Evolutionary conservation across 805 yeast species (phyloP), one percentile per base, ranked within the genome.

Genomic region (Maudiozyma barnettii): DNA sequence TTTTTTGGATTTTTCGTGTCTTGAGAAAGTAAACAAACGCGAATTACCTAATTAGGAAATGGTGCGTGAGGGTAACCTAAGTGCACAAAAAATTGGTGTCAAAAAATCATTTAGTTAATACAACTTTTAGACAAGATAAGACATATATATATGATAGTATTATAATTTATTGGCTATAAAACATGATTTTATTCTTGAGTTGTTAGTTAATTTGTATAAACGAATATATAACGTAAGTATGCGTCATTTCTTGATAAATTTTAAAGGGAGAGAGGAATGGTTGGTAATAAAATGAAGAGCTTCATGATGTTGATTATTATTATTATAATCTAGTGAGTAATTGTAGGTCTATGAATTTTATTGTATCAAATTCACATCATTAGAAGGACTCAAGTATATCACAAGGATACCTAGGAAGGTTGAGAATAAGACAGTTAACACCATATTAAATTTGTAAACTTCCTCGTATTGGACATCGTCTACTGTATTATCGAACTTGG

Each of bases 401-500:
- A 44, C 29, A 6, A 38, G 16, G 12, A 31, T 13, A 31, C 39
- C 38, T 31, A 44, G 23, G 18, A 49, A 46, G 4, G 57, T 41
- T 18, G 63, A 55, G 35, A 57, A 31, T 8, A 57, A 35, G 38
- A 55, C 50, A 8, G 61, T 50, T 14, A 54, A 45, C 31, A 56
- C 47, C 47, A 62, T 51, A 46, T 57, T 57, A 48, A 61, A 61
- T 26, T 54, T 57, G 45, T 49, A 53, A 21, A 59, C 55, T 51
- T 63, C 67, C 19, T 59, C 58, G 40, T 51, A 51, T 39, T 44
- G 39, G 13, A 39, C 21, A 18, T 59, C 54, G 2, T 43, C 30
- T 21, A 63, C 49, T 26, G 60, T 57, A 7, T 56, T 54, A 52
- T 77, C 82, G 45, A 68, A 63, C 31, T 58, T 50, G 23, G 71